Conservation (phyloP, 2,329 filamentous ascomycete genomes). For the Talaromyces sp. region DNA sequence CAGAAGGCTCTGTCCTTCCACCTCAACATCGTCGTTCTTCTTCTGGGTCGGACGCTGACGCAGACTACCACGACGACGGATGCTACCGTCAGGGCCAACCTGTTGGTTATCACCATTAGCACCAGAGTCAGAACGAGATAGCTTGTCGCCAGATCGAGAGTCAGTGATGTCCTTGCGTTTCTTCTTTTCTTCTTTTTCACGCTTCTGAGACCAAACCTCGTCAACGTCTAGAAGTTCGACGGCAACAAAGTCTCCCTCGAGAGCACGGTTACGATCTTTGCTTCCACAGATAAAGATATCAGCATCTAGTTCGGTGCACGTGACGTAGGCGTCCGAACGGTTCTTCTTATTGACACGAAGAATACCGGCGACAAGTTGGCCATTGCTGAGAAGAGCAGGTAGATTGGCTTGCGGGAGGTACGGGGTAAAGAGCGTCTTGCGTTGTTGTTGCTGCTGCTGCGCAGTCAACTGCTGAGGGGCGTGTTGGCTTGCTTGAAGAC, state of each 20-base stretch:
- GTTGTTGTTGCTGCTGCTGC: slow-evolving; percentile 70
- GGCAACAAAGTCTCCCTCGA: slow-evolving; percentile 93
- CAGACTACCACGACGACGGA: slow-evolving; percentile 89
- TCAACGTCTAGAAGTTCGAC: slow-evolving; percentile 96
- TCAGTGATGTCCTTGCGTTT: slow-evolving; percentile 99
- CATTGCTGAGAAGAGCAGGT: slow-evolving; percentile 83
- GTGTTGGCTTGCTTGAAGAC: slow-evolving; percentile 67
- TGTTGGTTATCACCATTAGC: slow-evolving; percentile 61
- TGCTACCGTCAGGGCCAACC: slow-evolving; percentile 69
- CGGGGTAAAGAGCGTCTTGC: slow-evolving; percentile 97
- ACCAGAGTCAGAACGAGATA: slow-evolving; percentile 56
- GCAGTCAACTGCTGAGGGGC: slow-evolving; percentile 60
- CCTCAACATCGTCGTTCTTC: slow-evolving; percentile 99
- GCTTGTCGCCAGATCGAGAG: slow-evolving; percentile 69
- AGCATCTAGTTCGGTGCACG: slow-evolving; percentile 88
- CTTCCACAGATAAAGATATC: slow-evolving; percentile 99
- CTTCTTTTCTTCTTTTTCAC: slow-evolving; percentile 99
- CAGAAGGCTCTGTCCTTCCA: slow-evolving; percentile 93
- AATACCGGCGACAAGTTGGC: slow-evolving; percentile 92
- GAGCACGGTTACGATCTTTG: slow-evolving; percentile 94
- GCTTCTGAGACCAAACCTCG: slow-evolving; percentile 98
- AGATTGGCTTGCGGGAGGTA: slow-evolving; percentile 94
- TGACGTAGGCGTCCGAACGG: slow-evolving; percentile 95
- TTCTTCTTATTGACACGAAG: slow-evolving; percentile 99
- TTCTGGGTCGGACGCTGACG: slow-evolving; percentile 97